Evolutionary conservation across 176 grass and related monocot genomes (phyloP).

Genomic region (Carex littledalei): DNA sequence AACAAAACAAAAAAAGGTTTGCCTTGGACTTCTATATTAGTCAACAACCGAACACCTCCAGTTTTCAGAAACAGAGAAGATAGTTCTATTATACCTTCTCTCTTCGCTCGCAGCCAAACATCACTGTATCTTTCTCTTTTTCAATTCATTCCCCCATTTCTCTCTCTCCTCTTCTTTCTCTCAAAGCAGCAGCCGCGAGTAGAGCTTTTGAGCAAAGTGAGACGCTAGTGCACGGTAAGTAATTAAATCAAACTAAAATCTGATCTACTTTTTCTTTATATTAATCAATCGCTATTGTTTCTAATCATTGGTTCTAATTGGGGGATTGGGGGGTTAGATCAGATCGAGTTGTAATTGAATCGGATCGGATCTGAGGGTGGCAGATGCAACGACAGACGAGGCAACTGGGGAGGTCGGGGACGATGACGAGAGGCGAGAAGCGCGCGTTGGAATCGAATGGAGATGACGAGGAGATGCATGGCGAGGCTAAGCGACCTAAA

Average conservation of each 20-base stretch:
- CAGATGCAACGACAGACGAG: conserved; percentile 32
- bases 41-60: not conserved
- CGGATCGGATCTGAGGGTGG: not conserved
- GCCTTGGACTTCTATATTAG: not conserved
- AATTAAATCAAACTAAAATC: not conserved
- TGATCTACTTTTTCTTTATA: conserved; percentile 2
- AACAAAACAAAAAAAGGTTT: not conserved
- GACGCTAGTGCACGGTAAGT: conserved; percentile 13
- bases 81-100: not conserved
- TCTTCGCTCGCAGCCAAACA: conserved; percentile 5
- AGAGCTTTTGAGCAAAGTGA: not conserved
- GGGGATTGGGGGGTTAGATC: not conserved
- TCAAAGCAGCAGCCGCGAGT: not conserved
- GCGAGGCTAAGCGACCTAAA: conserved; percentile 27
- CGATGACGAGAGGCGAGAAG: conserved; percentile 34
- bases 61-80: not conserved
- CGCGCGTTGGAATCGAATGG: conserved; percentile 14
- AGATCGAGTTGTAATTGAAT: conserved; percentile 10
- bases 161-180: not conserved
- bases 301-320: not conserved
- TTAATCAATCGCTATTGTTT: not conserved
- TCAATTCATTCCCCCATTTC: conserved; percentile 24
- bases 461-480: conserved; percentile 15
- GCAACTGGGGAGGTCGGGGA: conserved; percentile 28
- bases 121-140: not conserved